Evolutionary conservation across 257 asterid species (phyloP).

Genomic region (Osmanthus fragrans): DNA sequence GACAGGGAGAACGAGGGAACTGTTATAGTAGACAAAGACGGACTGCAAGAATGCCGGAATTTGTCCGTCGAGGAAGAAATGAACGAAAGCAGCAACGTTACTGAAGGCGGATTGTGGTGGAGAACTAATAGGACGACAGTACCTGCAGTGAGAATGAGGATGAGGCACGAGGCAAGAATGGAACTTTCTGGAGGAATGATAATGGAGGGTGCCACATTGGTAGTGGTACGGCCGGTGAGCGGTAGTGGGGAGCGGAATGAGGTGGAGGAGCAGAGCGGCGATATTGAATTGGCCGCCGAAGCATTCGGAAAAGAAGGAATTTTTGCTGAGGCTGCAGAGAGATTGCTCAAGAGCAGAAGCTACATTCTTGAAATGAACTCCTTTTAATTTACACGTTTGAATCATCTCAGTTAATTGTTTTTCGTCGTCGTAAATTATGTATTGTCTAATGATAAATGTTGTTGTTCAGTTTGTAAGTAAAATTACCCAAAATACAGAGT

Average conservation of each 20-base stretch:
- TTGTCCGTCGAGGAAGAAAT: constrained; percentile 26
- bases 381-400: constrained; percentile 26
- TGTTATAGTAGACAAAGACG: constrained; percentile 51
- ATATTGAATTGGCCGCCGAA: constrained; percentile 45
- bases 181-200: constrained; percentile 48
- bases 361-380: constrained; percentile 71
- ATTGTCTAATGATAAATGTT: no score
- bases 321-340: constrained; percentile 49
- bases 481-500: no score
- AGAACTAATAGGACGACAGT: constrained; percentile 54
- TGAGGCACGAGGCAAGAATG: constrained; percentile 53
- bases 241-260: constrained; percentile 27
- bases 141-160: constrained; percentile 64
- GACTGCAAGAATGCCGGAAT: constrained; percentile 45
- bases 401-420: background rate
- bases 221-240: constrained; percentile 49
- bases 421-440: background rate
- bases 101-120: constrained; percentile 50
- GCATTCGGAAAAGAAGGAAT: constrained; percentile 48
- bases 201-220: constrained; percentile 62
- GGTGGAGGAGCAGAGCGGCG: constrained; percentile 44
- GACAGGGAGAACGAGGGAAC: constrained; percentile 58
- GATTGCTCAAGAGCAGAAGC: constrained; percentile 49
- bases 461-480: no score
- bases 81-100: background rate